These are phyloP conservation scores for Coemansia sp. DNA, from an alignment of 192 early-diverging fungal genomes.

Conservation along the genomic window DNA sequence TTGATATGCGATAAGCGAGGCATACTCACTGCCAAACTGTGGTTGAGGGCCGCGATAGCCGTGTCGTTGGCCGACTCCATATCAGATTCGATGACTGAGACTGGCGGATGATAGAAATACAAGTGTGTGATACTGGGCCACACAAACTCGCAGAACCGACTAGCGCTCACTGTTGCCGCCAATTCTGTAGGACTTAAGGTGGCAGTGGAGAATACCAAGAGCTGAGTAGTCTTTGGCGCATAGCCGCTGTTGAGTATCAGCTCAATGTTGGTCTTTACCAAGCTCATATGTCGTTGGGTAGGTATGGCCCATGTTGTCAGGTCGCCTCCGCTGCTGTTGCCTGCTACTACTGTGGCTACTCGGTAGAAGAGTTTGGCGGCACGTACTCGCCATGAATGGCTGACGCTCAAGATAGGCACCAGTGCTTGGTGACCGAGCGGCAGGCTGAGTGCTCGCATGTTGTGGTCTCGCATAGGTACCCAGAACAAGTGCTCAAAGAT, in stretches of 20 bases:
- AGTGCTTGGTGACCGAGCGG: conserved; percentile 26
- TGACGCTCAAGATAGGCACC: conserved; percentile 11
- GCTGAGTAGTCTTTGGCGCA: conserved; percentile 27
- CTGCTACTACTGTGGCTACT: conserved; percentile 17
- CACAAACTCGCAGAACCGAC: conserved; percentile 24
- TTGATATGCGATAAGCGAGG: conserved; percentile 15
- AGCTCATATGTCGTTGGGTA: neutral
- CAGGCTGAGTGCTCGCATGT: conserved; percentile 12
- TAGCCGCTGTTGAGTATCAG: conserved; percentile 45
- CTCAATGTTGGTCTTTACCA: conserved; percentile 21
- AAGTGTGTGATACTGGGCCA: conserved; percentile 32
- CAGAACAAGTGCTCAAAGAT: conserved; percentile 44
- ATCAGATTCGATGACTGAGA: neutral
- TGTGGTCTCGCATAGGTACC: conserved; percentile 14
- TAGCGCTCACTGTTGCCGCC: neutral
- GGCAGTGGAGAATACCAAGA: conserved; percentile 10
- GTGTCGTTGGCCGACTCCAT: conserved; percentile 16
- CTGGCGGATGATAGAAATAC: conserved; percentile 30
- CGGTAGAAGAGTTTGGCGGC: conserved; percentile 43
- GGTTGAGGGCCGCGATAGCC: conserved; percentile 21
- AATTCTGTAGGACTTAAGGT: neutral
- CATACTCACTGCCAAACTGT: conserved; percentile 13
- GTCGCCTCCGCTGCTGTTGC: conserved; percentile 6
- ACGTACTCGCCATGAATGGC: conserved; percentile 32
- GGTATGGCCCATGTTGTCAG: conserved; percentile 4